Base-by-base conservation (phyloP, 2,329 filamentous ascomycete species). In the Atkinsonella hypoxylon region DNA sequence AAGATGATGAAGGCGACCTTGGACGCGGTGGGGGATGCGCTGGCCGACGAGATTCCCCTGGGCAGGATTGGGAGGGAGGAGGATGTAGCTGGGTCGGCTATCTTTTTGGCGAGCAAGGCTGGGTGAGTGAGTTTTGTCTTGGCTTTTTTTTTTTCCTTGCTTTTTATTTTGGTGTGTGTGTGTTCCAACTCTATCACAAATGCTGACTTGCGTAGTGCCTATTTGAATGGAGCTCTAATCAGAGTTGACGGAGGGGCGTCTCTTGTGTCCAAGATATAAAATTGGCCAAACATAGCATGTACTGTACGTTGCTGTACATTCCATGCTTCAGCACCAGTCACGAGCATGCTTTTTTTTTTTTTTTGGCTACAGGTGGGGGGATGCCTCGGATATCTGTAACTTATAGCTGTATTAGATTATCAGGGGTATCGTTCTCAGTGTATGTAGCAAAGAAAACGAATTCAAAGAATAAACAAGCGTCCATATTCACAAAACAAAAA, bases 31-130 rank as follows among this genome's bases (percentile, higher is more conserved):
- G 70, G 75, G 45, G 76, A 78, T 4, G 63, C 64, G 7, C 82
- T 85, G 56, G 71, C 73, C 51, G 68, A 65, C 0, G 74, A 74
- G 3, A 81, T 85, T 53, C 85, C 85, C 10, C 61, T 88, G 56
- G 76, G 78, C 0, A 69, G 85, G 32, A 85, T 88, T 58, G 85
- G 85, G 0, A 75, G 68, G 17, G 77, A 82, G 0, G 68, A 82
- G 61, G 85, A 89, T 63, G 81, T 87, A 4, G 84, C 83, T 0
- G 85, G 85, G 0, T 75, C 83, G 11, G 87, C 84, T 62, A 66
- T 89, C 51, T 89, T 84, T 66, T 64, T 89, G 61, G 73, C 76
- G 39, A 85, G 82, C 58, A 71, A 77, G 50, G 85, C 85, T 1
- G 85, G 85, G 65, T 70, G 55, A 64, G 67, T 61, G 13, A 15